phyloP scores from a whole-genome alignment of 2,329 filamentous ascomycete genomes.

The Cladobotryum mycophilum region DNA sequence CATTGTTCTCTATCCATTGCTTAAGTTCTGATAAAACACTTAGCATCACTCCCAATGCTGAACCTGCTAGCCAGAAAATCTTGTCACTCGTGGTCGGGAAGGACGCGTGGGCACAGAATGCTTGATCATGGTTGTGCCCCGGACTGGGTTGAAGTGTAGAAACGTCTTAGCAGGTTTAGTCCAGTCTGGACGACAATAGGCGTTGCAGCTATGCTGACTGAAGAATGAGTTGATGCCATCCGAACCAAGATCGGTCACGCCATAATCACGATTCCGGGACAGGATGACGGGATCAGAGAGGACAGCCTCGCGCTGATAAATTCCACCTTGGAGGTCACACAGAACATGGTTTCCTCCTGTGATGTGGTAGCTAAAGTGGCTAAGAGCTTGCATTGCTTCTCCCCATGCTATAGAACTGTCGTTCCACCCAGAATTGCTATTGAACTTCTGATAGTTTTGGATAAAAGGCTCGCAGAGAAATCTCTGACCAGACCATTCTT shows the following conservation, averaged over 20 bases:
- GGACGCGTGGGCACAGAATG: slow-evolving; percentile 3
- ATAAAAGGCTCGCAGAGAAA: slow-evolving; percentile 33
- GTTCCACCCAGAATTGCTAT: slow-evolving; percentile 37
- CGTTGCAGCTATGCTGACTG: slow-evolving; percentile 28
- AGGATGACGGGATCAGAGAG: slow-evolving; percentile 38
- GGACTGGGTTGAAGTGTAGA: slow-evolving; percentile 4
- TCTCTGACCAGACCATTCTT: slow-evolving; percentile 15
- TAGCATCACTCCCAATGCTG: no score
- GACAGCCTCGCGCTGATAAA: slow-evolving; percentile 28
- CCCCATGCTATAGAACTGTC: slow-evolving; percentile 25
- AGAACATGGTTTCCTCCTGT: slow-evolving; percentile 31
- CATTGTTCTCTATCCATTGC: no score
- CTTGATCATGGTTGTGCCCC: slow-evolving; percentile 11
- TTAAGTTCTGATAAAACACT: no score
- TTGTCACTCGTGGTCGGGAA: slow-evolving; percentile 1
- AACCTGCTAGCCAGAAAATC: background rate
- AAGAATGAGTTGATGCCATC: slow-evolving; percentile 36
- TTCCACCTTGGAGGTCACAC: slow-evolving; percentile 37
- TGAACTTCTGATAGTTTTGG: slow-evolving; percentile 37
- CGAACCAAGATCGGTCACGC: slow-evolving; percentile 33
- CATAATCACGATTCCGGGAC: slow-evolving; percentile 30
- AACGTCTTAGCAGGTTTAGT: slow-evolving; percentile 4
- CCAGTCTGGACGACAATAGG: slow-evolving; percentile 22
- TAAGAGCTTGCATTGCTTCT: slow-evolving; percentile 35
- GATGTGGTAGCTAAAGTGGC: slow-evolving; percentile 37